These are phyloP conservation scores for Trifolium subterraneum DNA, from an alignment of 306 rosid genomes.

Conservation along the genomic window DNA sequence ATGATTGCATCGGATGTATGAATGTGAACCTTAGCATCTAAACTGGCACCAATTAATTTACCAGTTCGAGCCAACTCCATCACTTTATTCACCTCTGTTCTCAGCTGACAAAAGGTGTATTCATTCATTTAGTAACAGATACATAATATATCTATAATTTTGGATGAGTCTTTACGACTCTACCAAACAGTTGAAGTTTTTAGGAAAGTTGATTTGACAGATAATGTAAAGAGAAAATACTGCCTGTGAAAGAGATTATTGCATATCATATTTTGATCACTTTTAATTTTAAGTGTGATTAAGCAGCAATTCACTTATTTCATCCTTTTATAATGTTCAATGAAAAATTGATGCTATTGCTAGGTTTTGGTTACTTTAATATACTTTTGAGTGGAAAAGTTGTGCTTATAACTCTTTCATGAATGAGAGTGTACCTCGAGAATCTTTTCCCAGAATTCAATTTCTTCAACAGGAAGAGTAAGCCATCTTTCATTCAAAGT, in stretches of 20 bases:
- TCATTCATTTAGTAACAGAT: conserved; percentile 36
- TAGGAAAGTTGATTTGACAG: not conserved
- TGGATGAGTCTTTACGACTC: not conserved
- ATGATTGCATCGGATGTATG: conserved; percentile 59
- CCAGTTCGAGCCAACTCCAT: conserved; percentile 82
- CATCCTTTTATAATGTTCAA: not conserved
- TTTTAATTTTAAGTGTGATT: conserved; percentile 16
- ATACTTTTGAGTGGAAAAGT: conserved; percentile 15
- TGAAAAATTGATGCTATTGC: conserved; percentile 7
- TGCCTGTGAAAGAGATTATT: conserved; percentile 5
- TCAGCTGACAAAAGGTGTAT: conserved; percentile 64
- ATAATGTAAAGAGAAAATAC: conserved; percentile 25
- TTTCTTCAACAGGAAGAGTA: conserved; percentile 71
- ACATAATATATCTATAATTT: not conserved
- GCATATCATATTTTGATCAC: conserved; percentile 28
- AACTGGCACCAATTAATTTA: conserved; percentile 86
- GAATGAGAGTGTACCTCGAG: conserved; percentile 71
- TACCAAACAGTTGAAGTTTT: conserved; percentile 7
- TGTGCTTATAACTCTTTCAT: conserved; percentile 23
- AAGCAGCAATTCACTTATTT: conserved; percentile 3
- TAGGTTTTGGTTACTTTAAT: not conserved
- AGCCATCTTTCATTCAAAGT: conserved; percentile 72
- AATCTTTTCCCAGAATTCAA: conserved; percentile 77
- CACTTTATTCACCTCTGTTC: conserved; percentile 91
- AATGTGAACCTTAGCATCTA: conserved; percentile 89